Base-by-base conservation (phyloP, 1,284 basidiomycete genomes). In the Phellinidium pouzarii region DNA sequence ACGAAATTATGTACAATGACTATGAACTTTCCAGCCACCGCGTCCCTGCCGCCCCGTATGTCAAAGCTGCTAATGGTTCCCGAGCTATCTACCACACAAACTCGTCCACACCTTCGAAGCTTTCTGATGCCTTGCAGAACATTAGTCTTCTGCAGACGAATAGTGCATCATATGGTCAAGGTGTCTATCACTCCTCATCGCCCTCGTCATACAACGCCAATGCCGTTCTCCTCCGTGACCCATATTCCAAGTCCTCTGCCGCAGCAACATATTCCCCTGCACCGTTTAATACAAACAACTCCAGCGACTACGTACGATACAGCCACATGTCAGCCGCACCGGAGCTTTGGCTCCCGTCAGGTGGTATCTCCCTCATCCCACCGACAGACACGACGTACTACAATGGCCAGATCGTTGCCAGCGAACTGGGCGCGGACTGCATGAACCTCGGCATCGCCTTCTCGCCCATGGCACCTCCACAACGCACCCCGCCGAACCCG, bases 31-130 rank as follows among this genome's bases (percentile, higher is more conserved):
- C 46, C 29, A 49, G 23, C 23, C 44, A 42, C 25, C 52, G 52
- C 40, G 52, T 53, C 11, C 44, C 51, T 31, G 51, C 51, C 23
- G 51, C 14, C 6, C 26, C 31, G n/a, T 52, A 52, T 37, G 9
- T 46, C 22, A 52, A 42, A n/a, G 44, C 44, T 20, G 4, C 44
- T 20, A n/a, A 38, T 14, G 38, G 44, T 1, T 47, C 51, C 12
- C 36, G 40, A 12, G 23, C 51, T 12, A 29, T 23, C n/a, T 47
- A 26, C 37, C 43, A 52, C 27, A 40, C 44, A 19, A 25, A 25
- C 26, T 22, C 26, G 17, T 36, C 52, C 14, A 6, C 52, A 17
- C 46, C 44, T n/a, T 41, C 52, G 20, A 53, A 25, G 22, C 40
- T 53, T 29, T 20, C 46, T 3, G 52, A 53, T 14, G 47, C 41